Base-by-base conservation (phyloP, 2,329 filamentous ascomycete genomes). In the Chrysosporium keratinophilum region DNA sequence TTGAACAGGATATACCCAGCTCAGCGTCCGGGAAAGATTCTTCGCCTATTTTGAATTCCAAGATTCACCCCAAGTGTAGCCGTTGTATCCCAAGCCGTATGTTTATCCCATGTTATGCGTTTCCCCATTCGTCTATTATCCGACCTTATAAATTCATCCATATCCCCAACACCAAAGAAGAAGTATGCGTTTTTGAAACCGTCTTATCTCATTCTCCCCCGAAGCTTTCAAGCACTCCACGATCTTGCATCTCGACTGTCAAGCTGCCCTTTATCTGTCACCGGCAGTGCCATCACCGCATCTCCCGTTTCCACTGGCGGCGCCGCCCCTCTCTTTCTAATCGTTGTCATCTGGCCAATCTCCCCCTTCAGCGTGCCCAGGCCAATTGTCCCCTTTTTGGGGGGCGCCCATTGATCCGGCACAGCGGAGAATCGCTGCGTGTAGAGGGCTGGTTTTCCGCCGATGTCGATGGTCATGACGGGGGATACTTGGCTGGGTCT, bases 401-500 rank as follows among this genome's bases (percentile, higher is more conserved):
- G 61, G 7, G 56, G 58, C 14, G 64, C 58, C 65, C 63, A 66
- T 50, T 67, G 65, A 50, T 67, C 63, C 3, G 63, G 61, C 11
- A 65, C 57, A 6, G 56, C 54, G 6, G 62, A 46, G 49, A 67
- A 67, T 15, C 55, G 59, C 48, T 66, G 63, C 6, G 61, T 64
- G 42, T 63, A 66, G 5, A 61, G 47, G 10, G 62, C 55, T 17
- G 55, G 58, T 14, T 60, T 54, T 14, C 58, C 55, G 11, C 55
- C 51, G 9, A 57, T 46, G 12, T 59, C 54, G 45, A 62, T 57
- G 11, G 61, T 62, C 33, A 65, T 67, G 19, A 66, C 61, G 5
- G 64, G 62, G 11, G 60, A 60, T 3, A 62, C 51, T 53, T 66
- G 67, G 12, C 63, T 62, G 34, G 56, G 49, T 19, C 55, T 49